Percentiles rank a stretch among this genome's conserved stretches.
Evolutionary conservation across 305 asterid species (phyloP).

Genomic region (Fraxinus xanthoxyloides): DNA sequence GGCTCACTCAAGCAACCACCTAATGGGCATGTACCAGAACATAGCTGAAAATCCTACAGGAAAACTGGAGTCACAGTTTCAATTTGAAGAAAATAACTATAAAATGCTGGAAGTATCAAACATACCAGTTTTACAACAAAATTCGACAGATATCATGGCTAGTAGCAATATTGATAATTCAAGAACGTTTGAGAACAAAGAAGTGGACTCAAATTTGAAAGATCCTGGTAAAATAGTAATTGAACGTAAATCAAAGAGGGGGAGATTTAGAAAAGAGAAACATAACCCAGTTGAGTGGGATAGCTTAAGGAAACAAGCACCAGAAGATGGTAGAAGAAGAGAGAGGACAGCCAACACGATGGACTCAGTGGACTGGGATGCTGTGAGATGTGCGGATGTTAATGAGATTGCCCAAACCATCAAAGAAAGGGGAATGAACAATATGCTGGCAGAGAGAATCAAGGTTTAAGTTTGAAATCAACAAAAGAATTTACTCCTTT

Average conservation of each 20-base stretch:
- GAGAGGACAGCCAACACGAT: conserved; percentile 51
- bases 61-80: conserved; percentile 27
- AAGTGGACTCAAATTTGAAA: conserved; percentile 45
- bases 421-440: conserved; percentile 97
- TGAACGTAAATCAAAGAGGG: conserved; percentile 45
- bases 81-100: conserved; percentile 30
- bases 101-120: conserved; percentile 39
- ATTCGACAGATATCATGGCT: conserved; percentile 43
- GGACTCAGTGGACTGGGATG: conserved; percentile 98
- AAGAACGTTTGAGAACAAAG: conserved; percentile 41
- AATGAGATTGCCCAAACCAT: conserved; percentile 79
- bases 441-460: conserved; percentile 89
- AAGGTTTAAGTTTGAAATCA: conserved; percentile 48
- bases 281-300: conserved; percentile 72
- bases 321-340: conserved; percentile 42
- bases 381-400: conserved; percentile 87
- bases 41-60: conserved; percentile 30
- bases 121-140: conserved; percentile 30
- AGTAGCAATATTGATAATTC: conserved; percentile 41
- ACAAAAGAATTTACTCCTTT: conserved; percentile 12
- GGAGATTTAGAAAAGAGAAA: conserved; percentile 51
- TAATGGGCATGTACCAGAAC: conserved; percentile 27
- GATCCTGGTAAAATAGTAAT: conserved; percentile 36
- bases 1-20: conserved; percentile 34
- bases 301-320: conserved; percentile 57